Percentiles rank a stretch among this genome's conserved stretches.
phyloP scores from a whole-genome alignment of 2,329 filamentous ascomycete species.

The Alternaria conjuncta region DNA sequence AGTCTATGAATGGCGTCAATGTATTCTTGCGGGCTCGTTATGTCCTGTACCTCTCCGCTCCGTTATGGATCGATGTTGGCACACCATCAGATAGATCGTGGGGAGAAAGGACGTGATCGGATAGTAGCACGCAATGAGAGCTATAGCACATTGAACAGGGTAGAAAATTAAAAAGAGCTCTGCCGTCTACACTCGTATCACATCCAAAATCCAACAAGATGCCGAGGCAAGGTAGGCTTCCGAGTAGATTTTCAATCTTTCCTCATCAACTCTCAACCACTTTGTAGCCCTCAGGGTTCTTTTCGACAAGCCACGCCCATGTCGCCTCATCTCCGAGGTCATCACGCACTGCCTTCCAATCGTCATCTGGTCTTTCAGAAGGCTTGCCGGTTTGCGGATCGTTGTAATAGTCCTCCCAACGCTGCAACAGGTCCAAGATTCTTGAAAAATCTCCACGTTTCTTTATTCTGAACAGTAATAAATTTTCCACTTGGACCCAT shows the following conservation, averaged over 20 bases:
- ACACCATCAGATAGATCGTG: neutral
- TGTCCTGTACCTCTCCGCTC: neutral
- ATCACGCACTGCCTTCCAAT: too few relatives aligned
- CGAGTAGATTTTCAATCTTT: too few relatives aligned
- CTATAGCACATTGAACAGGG: neutral
- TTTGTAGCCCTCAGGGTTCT: neutral
- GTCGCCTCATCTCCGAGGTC: fast-evolving
- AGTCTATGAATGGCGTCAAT: neutral
- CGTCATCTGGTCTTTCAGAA: too few relatives aligned
- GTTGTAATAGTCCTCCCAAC: too few relatives aligned
- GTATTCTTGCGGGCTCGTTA: neutral
- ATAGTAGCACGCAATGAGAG: neutral
- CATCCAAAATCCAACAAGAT: neutral
- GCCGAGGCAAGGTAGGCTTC: neutral
- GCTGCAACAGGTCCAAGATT: too few relatives aligned
- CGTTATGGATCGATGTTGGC: neutral
- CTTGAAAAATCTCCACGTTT: too few relatives aligned
- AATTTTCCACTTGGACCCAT: too few relatives aligned
- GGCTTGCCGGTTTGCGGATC: too few relatives aligned
- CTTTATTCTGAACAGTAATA: too few relatives aligned
- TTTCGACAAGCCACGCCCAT: neutral
- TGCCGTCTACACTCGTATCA: neutral
- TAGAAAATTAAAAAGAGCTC: fast-evolving
- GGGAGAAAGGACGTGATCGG: neutral
- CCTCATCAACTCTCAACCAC: neutral